phyloP scores from a whole-genome alignment of 371 early-diverging fungal genomes.

The Haplosporangium sp. region DNA sequence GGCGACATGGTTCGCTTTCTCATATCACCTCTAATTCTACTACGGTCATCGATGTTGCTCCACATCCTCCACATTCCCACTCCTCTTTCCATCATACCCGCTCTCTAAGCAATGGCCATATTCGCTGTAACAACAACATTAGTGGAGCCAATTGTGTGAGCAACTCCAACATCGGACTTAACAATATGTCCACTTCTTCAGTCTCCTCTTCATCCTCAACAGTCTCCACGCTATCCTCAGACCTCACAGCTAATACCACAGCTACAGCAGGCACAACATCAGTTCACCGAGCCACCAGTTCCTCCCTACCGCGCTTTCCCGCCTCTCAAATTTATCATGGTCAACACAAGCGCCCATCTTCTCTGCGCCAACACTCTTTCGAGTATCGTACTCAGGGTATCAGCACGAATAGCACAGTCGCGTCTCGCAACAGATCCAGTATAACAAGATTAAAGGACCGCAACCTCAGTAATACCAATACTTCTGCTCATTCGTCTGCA shows the following conservation, averaged over 20 bases:
- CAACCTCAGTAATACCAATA: not conserved
- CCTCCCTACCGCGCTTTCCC: too few relatives aligned
- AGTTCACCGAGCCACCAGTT: too few relatives aligned
- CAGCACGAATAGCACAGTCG: not conserved
- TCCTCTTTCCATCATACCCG: not conserved
- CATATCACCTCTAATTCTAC: too few relatives aligned
- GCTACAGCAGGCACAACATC: constrained; percentile 1
- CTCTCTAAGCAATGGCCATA: not conserved
- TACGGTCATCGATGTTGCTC: not conserved
- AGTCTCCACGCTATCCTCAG: too few relatives aligned
- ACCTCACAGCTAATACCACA: constrained; percentile 3
- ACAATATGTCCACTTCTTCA: constrained; percentile 14
- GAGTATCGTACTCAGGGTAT: constrained; percentile 6
- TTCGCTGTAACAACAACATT: not conserved
- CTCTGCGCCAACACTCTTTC: constrained; percentile 18
- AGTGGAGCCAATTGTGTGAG: not conserved
- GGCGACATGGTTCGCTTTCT: too few relatives aligned
- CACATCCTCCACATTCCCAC: not conserved
- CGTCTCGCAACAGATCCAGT: too few relatives aligned
- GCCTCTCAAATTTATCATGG: too few relatives aligned
- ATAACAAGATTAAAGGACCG: too few relatives aligned
- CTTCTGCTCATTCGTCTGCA: not conserved
- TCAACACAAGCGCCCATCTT: constrained; percentile 7
- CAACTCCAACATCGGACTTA: constrained; percentile 8
- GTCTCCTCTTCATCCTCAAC: constrained; percentile 15